Evolutionary conservation across 2,329 filamentous ascomycete genomes (phyloP).

Genomic region (Pseudogymnoascus sp.): DNA sequence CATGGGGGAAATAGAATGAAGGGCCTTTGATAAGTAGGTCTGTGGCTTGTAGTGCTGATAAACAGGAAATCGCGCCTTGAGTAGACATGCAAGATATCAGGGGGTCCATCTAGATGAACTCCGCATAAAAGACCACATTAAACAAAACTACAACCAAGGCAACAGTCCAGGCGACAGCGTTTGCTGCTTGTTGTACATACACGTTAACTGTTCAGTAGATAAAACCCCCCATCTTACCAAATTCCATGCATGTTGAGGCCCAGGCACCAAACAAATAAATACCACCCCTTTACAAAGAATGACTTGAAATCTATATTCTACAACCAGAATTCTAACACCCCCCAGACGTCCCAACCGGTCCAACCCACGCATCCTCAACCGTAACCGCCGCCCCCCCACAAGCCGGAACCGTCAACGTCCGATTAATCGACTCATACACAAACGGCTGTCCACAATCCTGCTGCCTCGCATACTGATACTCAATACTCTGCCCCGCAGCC

Average conservation of each 20-base stretch:
- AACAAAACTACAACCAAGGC: too few species aligned
- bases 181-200: neutral
- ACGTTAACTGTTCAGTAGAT: neutral
- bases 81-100: too few species aligned
- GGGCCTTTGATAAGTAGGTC: too few species aligned
- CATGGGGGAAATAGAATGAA: too few species aligned
- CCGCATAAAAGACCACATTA: too few species aligned
- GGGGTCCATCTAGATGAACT: too few species aligned
- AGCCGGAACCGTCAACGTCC: slow-evolving; percentile 33
- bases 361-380: slow-evolving; percentile 34
- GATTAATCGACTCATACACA: slow-evolving; percentile 38
- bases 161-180: too few species aligned
- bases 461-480: slow-evolving; percentile 38
- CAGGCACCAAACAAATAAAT: neutral
- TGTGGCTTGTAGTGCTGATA: too few species aligned
- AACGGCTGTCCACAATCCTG: slow-evolving; percentile 36
- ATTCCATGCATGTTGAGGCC: neutral
- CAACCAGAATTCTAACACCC: neutral
- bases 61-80: too few species aligned
- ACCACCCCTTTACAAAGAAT: neutral
- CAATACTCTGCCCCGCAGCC: slow-evolving; percentile 33
- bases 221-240: neutral
- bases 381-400: slow-evolving; percentile 27
- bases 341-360: slow-evolving; percentile 19
- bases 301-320: neutral